These are phyloP conservation scores for Auriscalpium orientale DNA, from an alignment of 768 basidiomycete genomes.

Conservation along the genomic window DNA sequence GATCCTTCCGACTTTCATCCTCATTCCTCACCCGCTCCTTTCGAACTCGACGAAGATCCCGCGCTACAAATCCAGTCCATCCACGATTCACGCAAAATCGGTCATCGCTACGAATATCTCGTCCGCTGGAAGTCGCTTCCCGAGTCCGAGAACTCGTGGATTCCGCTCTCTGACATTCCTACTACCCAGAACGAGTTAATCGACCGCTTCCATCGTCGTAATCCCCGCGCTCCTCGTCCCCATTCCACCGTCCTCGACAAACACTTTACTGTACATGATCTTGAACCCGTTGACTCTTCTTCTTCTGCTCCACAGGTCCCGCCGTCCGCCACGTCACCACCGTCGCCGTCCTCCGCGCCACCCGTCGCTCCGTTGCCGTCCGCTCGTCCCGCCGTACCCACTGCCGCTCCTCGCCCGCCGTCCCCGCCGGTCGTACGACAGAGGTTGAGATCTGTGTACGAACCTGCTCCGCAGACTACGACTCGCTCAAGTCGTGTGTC, in stretches of 20 bases:
- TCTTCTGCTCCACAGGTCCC: too few species aligned
- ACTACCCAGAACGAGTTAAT: conserved; percentile 22
- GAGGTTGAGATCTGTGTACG: too few species aligned
- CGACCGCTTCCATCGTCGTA: conserved; percentile 27
- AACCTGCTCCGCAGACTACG: too few species aligned
- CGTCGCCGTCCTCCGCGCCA: too few species aligned
- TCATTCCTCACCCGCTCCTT: conserved; percentile 14
- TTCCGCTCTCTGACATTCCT: conserved; percentile 29
- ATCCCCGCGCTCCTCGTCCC: conserved; percentile 26
- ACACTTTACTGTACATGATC: too few species aligned
- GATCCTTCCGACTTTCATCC: conserved; percentile 27
- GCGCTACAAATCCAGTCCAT: conserved; percentile 18
- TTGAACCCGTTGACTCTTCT: neutral
- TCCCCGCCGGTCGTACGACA: too few species aligned
- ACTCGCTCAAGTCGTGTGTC: too few species aligned
- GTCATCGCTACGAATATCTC: conserved; percentile 30
- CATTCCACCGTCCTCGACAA: conserved; percentile 15
- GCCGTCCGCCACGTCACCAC: too few species aligned
- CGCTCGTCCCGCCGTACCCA: too few species aligned
- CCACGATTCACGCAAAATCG: conserved; percentile 27
- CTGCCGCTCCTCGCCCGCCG: too few species aligned
- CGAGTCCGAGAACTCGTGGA: conserved; percentile 28
- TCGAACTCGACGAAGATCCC: conserved; percentile 14
- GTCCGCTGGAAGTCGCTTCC: conserved; percentile 21
- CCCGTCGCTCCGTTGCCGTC: too few species aligned